phyloP scores from a whole-genome alignment of 257 asterid species.

The Nicotiana undulata region DNA sequence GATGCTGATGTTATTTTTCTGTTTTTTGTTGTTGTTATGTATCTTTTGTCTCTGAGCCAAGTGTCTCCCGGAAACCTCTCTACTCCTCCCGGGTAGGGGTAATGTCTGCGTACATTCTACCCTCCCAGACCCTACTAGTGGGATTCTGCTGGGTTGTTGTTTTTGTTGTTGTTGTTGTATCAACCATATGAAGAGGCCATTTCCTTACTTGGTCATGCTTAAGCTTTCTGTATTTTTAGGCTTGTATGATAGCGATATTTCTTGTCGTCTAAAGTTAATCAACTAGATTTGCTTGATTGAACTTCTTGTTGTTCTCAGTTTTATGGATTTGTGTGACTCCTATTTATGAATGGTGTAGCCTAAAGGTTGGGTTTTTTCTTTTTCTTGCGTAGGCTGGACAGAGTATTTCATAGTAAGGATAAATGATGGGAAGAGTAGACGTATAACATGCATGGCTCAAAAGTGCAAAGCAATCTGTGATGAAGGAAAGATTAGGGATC shows the following conservation, averaged over 20 bases:
- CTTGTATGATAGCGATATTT: neutral
- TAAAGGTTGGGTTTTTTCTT: neutral
- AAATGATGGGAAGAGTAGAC: constrained; percentile 49
- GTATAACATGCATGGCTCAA: constrained; percentile 52
- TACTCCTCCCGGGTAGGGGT: too few relatives aligned
- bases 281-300: neutral
- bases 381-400: constrained; percentile 41
- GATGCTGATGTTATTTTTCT: too few relatives aligned
- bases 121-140: too few relatives aligned
- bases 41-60: too few relatives aligned
- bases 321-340: neutral
- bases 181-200: neutral
- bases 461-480: constrained; percentile 53
- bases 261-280: neutral
- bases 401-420: constrained; percentile 45
- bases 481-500: constrained; percentile 35
- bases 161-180: neutral
- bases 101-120: too few relatives aligned
- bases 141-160: too few relatives aligned
- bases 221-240: neutral
- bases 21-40: too few relatives aligned
- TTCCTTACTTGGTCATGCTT: neutral
- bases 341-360: neutral
- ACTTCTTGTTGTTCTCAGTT: neutral
- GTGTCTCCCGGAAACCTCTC: too few relatives aligned